Percentiles rank a stretch among this genome's conserved stretches.
Evolutionary conservation across 176 grass and related monocot genomes (phyloP).

Genomic region (Zoysia pacifica): DNA sequence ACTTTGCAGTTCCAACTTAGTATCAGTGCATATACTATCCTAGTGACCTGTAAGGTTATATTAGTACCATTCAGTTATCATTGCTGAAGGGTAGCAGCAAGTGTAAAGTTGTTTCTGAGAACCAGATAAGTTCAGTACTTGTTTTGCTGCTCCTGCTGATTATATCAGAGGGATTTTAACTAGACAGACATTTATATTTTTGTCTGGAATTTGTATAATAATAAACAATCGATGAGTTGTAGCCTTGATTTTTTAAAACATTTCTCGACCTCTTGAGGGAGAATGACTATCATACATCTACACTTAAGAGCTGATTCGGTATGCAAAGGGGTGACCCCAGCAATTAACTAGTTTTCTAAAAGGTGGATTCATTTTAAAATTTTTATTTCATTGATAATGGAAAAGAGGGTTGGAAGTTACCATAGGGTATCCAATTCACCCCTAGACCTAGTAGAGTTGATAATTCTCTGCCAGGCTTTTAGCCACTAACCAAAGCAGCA

Average conservation of each 20-base stretch:
- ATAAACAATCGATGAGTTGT: background rate
- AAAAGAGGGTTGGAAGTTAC: background rate
- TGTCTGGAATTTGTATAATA: background rate
- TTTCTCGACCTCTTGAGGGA: conserved; percentile 25
- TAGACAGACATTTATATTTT: background rate
- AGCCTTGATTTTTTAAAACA: background rate
- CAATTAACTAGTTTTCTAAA: background rate
- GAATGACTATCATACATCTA: background rate
- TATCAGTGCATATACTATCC: no score
- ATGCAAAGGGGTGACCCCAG: background rate
- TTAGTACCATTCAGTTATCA: background rate
- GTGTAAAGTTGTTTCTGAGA: conserved; percentile 4
- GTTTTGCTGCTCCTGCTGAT: background rate
- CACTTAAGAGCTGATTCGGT: no score
- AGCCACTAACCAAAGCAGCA: conserved; percentile 9
- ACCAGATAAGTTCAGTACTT: no score
- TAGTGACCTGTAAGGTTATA: no score
- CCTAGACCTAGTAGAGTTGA: background rate
- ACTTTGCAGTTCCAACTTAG: no score
- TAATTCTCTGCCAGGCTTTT: background rate
- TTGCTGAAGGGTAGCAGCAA: conserved; percentile 19
- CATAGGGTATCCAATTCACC: background rate
- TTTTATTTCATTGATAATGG: background rate
- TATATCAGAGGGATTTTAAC: background rate
- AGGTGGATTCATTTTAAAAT: no score